phyloP scores from a whole-genome alignment of 768 basidiomycete genomes.

The Macrolepiota dolichaula region DNA sequence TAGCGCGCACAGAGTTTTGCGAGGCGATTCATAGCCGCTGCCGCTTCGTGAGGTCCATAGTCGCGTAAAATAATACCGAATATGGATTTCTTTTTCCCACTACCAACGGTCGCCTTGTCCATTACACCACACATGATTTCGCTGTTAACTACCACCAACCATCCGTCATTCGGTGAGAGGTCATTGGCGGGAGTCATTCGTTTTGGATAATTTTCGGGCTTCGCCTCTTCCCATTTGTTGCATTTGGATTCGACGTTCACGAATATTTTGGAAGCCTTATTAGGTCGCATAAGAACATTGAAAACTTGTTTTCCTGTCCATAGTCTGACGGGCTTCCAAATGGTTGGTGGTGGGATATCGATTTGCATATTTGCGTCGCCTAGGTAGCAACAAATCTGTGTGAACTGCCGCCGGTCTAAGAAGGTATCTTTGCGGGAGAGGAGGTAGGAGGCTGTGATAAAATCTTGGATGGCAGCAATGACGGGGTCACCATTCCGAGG shows the following conservation, averaged over 20 bases:
- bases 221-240: slow-evolving; percentile 81
- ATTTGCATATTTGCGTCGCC: slow-evolving; percentile 89
- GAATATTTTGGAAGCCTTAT: slow-evolving; percentile 72
- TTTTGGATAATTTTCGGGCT: slow-evolving; percentile 53
- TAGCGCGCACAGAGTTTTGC: slow-evolving; percentile 96
- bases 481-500: slow-evolving; percentile 98
- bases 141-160: slow-evolving; percentile 94
- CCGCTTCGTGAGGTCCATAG: slow-evolving; percentile 93
- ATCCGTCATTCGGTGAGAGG: slow-evolving; percentile 95
- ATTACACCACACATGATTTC: slow-evolving; percentile 99
- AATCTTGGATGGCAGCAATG: slow-evolving; percentile 99
- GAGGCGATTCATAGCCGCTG: slow-evolving; percentile 90
- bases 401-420: slow-evolving; percentile 91
- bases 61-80: slow-evolving; percentile 98
- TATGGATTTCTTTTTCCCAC: slow-evolving; percentile 98
- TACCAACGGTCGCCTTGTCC: slow-evolving; percentile 97
- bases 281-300: slow-evolving; percentile 94
- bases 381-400: slow-evolving; percentile 94
- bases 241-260: slow-evolving; percentile 98
- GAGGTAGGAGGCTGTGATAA: slow-evolving; percentile 97
- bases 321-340: slow-evolving; percentile 86
- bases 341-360: slow-evolving; percentile 92
- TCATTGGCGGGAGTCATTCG: slow-evolving; percentile 69
- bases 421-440: slow-evolving; percentile 91
- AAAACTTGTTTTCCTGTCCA: slow-evolving; percentile 99